These are phyloP conservation scores for Fraxinus ornus DNA, from an alignment of 305 asterid genomes.

Conservation along the genomic window DNA sequence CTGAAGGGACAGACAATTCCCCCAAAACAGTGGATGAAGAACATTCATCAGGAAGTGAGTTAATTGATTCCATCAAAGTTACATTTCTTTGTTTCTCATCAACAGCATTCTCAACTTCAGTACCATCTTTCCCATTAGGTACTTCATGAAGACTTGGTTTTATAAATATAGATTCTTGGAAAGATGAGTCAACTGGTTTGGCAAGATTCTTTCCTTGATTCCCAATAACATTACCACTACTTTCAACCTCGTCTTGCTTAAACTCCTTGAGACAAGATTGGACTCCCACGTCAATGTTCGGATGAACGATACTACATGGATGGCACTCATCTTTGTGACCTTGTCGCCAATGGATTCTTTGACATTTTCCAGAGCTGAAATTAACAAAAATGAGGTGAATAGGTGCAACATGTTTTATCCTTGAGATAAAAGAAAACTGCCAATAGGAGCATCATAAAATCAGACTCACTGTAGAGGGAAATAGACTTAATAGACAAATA, in stretches of 20 bases:
- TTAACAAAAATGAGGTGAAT: constrained; percentile 14
- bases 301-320: constrained; percentile 35
- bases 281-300: constrained; percentile 29
- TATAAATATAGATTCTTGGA: constrained; percentile 27
- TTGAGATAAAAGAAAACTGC: not conserved
- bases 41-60: constrained; percentile 32
- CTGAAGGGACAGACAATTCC: constrained; percentile 32
- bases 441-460: not conserved
- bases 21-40: constrained; percentile 30
- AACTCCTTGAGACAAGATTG: constrained; percentile 28
- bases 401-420: not conserved
- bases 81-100: constrained; percentile 28
- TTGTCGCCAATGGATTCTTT: constrained; percentile 76
- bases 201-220: constrained; percentile 30
- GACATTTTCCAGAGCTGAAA: constrained; percentile 81
- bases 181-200: constrained; percentile 31
- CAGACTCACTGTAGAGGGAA: not conserved
- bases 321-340: constrained; percentile 80
- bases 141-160: constrained; percentile 25
- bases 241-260: constrained; percentile 34
- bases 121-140: constrained; percentile 29
- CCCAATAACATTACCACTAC: constrained; percentile 27
- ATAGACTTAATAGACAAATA: not conserved
- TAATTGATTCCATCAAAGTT: constrained; percentile 19
- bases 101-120: constrained; percentile 23